Evolutionary conservation across 495 filamentous ascomycete genomes (phyloP), one percentile per base, ranked within the genome.

Genomic region (Diplogelasinospora grovesii): DNA sequence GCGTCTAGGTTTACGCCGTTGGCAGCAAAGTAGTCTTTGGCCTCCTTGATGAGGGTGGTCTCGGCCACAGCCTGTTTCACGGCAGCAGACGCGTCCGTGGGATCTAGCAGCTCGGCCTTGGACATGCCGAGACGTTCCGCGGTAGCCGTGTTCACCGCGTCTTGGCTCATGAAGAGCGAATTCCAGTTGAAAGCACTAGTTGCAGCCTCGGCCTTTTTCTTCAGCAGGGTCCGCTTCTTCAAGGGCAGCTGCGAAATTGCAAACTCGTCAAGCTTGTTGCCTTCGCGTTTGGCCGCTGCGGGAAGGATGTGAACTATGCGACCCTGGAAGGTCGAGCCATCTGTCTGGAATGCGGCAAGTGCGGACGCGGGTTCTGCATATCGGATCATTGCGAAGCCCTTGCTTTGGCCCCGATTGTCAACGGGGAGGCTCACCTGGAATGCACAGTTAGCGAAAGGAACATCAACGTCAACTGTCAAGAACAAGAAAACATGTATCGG

Each of bases 51-150:
- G 36, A 95, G 74, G 48, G 89, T 84, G 15, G 93, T 96, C 66
- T 99, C 92, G 25, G 93, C 92, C 59, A 94, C 85, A 26, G 92
- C 92, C 67, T 97, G 92, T 64, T 90, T 94, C 26, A 97, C 85
- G 25, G 87, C 90, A 38, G 89, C 88, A 59, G 93, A 85, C 27
- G 90, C 81, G 41, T 83, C 94, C 1, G 93, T 95, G 6, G 92
- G 92, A 61, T 99, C 89, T 26, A 99, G 68, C 18, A 99, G 59
- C 41, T 95, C 89, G 7, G 85, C 76, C 65, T 97, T 99, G 11
- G 83, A 79, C 19, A 97, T 74, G 11, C 89, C 88, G 5, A 97
- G 67, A 39, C 89, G 82, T 53, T 86, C 77, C 26, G 93, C 85
- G 30, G 95, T 77, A 10, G 89, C 90, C 28, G 85, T 83, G 63